Evolutionary conservation across 2,329 filamentous ascomycete species (phyloP).

Genomic region (Chaetomium sp.): DNA sequence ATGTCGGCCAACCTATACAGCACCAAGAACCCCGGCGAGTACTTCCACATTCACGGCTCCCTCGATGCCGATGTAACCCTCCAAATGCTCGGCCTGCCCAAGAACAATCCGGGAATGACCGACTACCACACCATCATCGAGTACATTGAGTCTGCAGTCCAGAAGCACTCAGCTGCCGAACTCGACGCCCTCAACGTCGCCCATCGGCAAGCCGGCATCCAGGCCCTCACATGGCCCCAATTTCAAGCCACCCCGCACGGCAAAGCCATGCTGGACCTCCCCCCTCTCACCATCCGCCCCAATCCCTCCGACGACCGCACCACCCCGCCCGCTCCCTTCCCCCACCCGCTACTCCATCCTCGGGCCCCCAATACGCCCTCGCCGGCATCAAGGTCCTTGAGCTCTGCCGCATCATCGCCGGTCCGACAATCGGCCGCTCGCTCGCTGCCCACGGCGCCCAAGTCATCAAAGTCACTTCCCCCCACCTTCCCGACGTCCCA

Average conservation of each 20-base stretch:
- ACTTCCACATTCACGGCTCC: conserved; percentile 76
- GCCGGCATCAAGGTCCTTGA: conserved; percentile 72
- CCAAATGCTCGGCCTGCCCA: conserved; percentile 68
- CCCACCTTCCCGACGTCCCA: conserved; percentile 68
- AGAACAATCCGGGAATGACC: conserved; percentile 61
- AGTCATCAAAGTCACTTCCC: conserved; percentile 71
- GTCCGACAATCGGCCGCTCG: conserved; percentile 69
- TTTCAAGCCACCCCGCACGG: conserved; percentile 61
- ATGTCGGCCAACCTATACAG: conserved; percentile 73
- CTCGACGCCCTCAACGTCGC: conserved; percentile 60
- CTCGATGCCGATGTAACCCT: conserved; percentile 70
- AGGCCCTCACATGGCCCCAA: conserved; percentile 60
- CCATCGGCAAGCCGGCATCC: conserved; percentile 61
- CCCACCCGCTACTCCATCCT: conserved; percentile 24
- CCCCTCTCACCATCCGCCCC: conserved; percentile 53
- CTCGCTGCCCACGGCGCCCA: conserved; percentile 76
- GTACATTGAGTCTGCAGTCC: conserved; percentile 61
- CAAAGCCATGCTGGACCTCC: conserved; percentile 43
- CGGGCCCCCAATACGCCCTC: conserved; percentile 41
- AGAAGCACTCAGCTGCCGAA: conserved; percentile 55
- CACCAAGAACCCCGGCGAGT: conserved; percentile 66
- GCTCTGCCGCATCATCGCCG: conserved; percentile 74
- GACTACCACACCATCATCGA: conserved; percentile 61
- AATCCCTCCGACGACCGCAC: conserved; percentile 46
- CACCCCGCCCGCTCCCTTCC: conserved; percentile 52